Base-by-base conservation (phyloP, 768 basidiomycete genomes). In the Holtermanniella nyarrowii region DNA sequence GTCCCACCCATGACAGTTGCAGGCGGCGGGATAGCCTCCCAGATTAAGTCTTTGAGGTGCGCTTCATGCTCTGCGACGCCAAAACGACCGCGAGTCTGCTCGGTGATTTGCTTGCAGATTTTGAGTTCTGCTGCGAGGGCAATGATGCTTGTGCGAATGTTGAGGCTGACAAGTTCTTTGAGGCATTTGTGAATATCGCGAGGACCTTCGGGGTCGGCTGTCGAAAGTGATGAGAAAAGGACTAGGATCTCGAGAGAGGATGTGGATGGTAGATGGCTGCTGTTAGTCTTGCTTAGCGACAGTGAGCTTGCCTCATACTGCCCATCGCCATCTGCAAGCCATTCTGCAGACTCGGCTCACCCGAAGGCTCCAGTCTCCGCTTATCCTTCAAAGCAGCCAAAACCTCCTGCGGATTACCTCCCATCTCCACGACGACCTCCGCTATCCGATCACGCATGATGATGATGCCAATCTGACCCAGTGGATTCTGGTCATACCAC, bases 401-500 rank as follows among this genome's bases (percentile, higher is more conserved):
- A n/a, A 96, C 89, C 39, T 96, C 93, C 66, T 93, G 90, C 0
- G 93, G 90, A 59, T 96, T 99, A 88, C 91, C 93, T 60, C 90
- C 86, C 83, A 99, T 86, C 54, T 89, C 86, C 1, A 87, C 81
- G 40, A 97, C 74, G 2, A 87, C 80, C 71, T 97, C 95, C 0
- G 89, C 90, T 21, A 96, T 71, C 0, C 95, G 88, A 26, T 86
- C 81, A 21, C 90, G 77, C 80, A 97, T 88, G 4, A 87, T 88
- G 16, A 97, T 88, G 25, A 97, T 75, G 1, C 90, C 93, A 57
- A 99, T 87, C 72, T 97, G 95, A 20, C 93, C 91, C 12, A 99
- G 77, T 1, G 95, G 95, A 65, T 99, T 99, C 74, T 97, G 95
- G 73, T 99, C 95, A 71, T 97, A 99, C 91, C 93, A 99, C 69